Percentiles rank a stretch among this genome's conserved stretches.
These are phyloP conservation scores for Syzygium syzygioides DNA, from an alignment of 441 rosid genomes.

Conservation along the genomic window DNA sequence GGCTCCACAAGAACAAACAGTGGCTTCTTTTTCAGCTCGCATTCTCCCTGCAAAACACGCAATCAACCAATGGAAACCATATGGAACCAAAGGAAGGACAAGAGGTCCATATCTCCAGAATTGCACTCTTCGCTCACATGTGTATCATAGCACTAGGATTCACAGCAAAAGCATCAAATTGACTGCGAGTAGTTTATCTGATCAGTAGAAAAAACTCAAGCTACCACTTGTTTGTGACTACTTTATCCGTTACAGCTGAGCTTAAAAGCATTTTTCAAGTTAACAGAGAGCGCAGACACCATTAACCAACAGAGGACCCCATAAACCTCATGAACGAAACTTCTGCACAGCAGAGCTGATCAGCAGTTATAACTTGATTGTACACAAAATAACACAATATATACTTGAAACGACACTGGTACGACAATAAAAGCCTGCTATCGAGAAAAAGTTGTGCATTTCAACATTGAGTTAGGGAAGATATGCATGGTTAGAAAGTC, in stretches of 20 bases:
- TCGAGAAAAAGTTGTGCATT: not conserved
- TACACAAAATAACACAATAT: not conserved
- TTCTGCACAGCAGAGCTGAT: not conserved
- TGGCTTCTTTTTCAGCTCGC: conserved; percentile 83
- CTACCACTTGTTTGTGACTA: not conserved
- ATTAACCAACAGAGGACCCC: not conserved
- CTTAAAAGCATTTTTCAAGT: not conserved
- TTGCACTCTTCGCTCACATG: not conserved
- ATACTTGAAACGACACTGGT: not conserved
- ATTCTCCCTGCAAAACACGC: conserved; percentile 44
- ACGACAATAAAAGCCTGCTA: not conserved
- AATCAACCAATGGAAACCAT: not conserved
- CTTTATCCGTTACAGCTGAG: not conserved
- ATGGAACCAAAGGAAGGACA: not conserved
- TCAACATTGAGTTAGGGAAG: not conserved
- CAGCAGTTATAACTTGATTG: not conserved
- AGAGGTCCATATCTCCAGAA: not conserved
- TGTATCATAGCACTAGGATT: not conserved
- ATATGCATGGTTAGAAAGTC: not conserved
- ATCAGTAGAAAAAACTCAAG: not conserved
- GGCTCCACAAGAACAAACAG: conserved; percentile 93
- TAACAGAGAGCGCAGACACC: not conserved
- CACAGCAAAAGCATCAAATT: not conserved
- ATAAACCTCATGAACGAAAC: not conserved
- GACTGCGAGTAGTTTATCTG: not conserved